These are phyloP conservation scores for Trifolium subterraneum DNA, from an alignment of 306 rosid genomes.

Conservation along the genomic window DNA sequence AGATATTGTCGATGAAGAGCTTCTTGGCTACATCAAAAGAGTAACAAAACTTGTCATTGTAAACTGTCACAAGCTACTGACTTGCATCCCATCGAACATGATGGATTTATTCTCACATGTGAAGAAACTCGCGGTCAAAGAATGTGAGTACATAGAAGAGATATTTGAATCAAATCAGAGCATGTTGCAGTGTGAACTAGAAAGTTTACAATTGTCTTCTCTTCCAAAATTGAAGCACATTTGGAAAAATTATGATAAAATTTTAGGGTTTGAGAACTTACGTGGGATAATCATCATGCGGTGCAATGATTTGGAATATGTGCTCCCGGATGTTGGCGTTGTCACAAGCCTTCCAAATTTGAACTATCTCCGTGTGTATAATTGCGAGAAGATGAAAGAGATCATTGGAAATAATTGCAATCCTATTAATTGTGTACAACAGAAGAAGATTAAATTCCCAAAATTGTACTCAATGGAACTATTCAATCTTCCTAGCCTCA, in stretches of 20 bases:
- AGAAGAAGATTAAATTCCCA: constrained; percentile 1
- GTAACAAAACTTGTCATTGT: neutral
- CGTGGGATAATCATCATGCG: fast-evolving
- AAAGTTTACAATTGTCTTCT: fast-evolving
- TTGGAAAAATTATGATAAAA: neutral
- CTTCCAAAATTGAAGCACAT: constrained; percentile 15
- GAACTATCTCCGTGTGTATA: fast-evolving
- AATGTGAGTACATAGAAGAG: neutral
- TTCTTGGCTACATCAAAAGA: constrained; percentile 4
- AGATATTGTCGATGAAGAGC: neutral
- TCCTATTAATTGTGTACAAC: neutral
- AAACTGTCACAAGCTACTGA: neutral
- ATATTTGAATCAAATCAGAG: constrained; percentile 25
- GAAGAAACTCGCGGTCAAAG: fast-evolving
- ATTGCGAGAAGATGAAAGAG: constrained; percentile 25
- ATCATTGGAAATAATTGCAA: neutral
- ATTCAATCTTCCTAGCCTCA: neutral
- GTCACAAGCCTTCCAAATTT: neutral
- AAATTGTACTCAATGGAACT: fast-evolving
- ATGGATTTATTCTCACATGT: constrained; percentile 3
- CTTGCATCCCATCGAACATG: neutral
- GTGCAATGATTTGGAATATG: constrained; percentile 6
- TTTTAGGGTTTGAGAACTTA: neutral
- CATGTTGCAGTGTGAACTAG: neutral
- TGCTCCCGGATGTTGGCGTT: neutral